Evolutionary conservation across 306 rosid species (phyloP).

Genomic region (Citrullus amarus): DNA sequence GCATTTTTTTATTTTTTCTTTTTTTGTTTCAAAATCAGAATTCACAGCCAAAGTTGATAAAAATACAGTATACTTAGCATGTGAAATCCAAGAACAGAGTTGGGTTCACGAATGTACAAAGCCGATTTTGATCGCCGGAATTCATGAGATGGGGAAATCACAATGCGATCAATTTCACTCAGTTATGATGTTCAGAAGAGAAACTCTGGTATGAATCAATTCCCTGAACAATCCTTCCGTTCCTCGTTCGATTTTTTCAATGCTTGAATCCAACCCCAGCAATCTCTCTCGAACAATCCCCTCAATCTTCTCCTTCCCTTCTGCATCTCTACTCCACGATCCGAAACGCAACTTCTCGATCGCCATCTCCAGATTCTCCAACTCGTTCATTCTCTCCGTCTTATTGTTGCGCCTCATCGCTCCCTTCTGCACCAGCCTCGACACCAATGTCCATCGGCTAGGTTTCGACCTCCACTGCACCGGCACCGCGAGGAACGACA

Average conservation of each 20-base stretch:
- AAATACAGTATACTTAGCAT: neutral
- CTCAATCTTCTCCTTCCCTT: constrained; percentile 30
- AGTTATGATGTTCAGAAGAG: constrained; percentile 45
- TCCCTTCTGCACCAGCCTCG: constrained; percentile 34
- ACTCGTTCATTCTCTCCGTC: constrained; percentile 23
- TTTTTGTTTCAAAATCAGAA: neutral
- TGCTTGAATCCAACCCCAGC: constrained; percentile 28
- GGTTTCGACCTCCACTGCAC: constrained; percentile 34
- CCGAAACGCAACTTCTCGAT: constrained; percentile 23
- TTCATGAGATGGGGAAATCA: neutral
- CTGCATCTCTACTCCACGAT: constrained; percentile 12
- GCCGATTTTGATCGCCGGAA: neutral
- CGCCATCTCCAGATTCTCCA: constrained; percentile 47
- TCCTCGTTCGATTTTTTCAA: constrained; percentile 42
- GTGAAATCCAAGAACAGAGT: neutral
- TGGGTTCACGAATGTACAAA: constrained; percentile 4
- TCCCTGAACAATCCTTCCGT: constrained; percentile 54
- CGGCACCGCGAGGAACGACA: constrained; percentile 26
- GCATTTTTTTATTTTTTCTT: neutral
- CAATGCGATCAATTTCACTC: constrained; percentile 11
- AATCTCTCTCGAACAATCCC: constrained; percentile 25
- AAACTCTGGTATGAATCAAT: constrained; percentile 52
- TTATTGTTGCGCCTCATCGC: neutral
- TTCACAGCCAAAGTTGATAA: neutral
- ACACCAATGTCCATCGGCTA: constrained; percentile 54